Percentiles rank a stretch among this genome's conserved stretches.
phyloP scores from a whole-genome alignment of 805 yeast species.

The Isabelozyma rhagii region DNA sequence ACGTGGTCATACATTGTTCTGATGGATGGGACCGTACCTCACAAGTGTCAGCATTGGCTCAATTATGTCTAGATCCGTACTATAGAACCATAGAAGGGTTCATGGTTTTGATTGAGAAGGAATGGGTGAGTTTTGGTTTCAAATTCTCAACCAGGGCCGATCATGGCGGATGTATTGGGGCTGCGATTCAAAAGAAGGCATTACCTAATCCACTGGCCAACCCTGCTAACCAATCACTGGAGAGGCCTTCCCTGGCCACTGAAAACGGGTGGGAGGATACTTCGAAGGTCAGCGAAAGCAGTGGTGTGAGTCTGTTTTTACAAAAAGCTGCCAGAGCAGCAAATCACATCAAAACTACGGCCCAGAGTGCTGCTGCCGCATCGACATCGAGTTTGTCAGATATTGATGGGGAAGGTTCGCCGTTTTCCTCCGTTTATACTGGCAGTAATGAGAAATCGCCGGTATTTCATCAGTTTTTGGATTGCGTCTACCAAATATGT shows the following conservation, averaged over 20 bases:
- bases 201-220: constrained; percentile 9
- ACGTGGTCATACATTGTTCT: constrained; percentile 86
- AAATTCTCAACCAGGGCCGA: constrained; percentile 82
- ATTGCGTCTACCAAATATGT: constrained; percentile 77
- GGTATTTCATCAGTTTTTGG: constrained; percentile 89
- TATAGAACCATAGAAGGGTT: constrained; percentile 88
- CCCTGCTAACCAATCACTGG: constrained; percentile 4
- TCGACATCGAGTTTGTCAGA: constrained; percentile 14
- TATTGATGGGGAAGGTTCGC: constrained; percentile 18
- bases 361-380: constrained; percentile 16
- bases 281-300: background rate
- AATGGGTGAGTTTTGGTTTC: constrained; percentile 95
- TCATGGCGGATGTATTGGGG: constrained; percentile 55
- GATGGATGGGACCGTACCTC: constrained; percentile 99
- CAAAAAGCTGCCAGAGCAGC: constrained; percentile 45
- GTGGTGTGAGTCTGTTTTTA: constrained; percentile 31
- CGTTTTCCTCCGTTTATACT: constrained; percentile 26
- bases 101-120: constrained; percentile 81
- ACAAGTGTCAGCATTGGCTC: constrained; percentile 79
- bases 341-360: constrained; percentile 36
- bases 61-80: constrained; percentile 86
- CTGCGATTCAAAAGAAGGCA: constrained; percentile 17
- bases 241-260: constrained; percentile 1
- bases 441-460: constrained; percentile 61
- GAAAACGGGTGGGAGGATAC: constrained; percentile 5